Percentiles rank a stretch among this genome's conserved stretches.
phyloP scores from a whole-genome alignment of 306 rosid species.

The Dryas drummondii region DNA sequence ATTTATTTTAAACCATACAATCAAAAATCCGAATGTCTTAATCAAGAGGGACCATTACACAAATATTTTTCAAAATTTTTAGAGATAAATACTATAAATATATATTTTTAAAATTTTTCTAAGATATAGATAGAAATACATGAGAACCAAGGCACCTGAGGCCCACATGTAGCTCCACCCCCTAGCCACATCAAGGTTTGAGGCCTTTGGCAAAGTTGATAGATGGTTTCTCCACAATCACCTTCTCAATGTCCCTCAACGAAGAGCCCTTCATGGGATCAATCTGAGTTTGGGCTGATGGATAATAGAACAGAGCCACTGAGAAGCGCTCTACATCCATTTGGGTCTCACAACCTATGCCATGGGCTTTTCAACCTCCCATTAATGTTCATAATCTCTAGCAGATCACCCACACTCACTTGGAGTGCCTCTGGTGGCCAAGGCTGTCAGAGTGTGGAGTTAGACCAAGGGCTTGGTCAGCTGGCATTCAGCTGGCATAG shows the following conservation, averaged over 20 bases:
- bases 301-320: conserved; percentile 1
- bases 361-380: conserved; percentile 11
- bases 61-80: no score
- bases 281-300: conserved; percentile 4
- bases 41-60: no score
- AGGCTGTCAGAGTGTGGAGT: conserved; percentile 9
- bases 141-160: no score
- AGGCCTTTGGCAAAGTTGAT: conserved; percentile 9
- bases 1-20: no score
- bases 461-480: neutral
- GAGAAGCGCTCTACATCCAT: conserved; percentile 6
- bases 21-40: no score
- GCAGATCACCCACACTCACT: conserved; percentile 15
- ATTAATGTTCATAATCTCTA: conserved; percentile 13
- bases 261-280: neutral
- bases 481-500: neutral
- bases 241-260: neutral
- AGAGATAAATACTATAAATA: no score
- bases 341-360: conserved; percentile 18
- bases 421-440: conserved; percentile 9
- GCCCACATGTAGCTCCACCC: no score
- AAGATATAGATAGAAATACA: no score
- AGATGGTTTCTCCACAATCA: conserved; percentile 15
- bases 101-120: no score
- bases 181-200: neutral